These are phyloP conservation scores for Ustilago curta DNA, from an alignment of 1,284 basidiomycete species.

Conservation along the genomic window DNA sequence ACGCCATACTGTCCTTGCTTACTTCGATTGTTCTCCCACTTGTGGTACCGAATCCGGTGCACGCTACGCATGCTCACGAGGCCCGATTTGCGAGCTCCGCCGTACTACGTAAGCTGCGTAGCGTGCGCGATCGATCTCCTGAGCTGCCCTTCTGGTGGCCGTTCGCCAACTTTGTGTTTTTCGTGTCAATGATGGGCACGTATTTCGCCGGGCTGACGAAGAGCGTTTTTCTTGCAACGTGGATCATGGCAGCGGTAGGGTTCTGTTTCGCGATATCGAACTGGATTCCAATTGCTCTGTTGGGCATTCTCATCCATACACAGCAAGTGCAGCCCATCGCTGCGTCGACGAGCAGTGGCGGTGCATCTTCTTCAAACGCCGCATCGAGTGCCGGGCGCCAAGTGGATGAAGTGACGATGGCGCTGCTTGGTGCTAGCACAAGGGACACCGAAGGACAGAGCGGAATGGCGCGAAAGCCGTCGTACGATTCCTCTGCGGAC, in stretches of 20 bases:
- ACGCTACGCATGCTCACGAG: conserved; percentile 14
- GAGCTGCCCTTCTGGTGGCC: conserved; percentile 59
- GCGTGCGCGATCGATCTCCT: conserved; percentile 31
- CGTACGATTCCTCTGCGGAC: conserved; percentile 18
- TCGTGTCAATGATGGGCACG: conserved; percentile 52
- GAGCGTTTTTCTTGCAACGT: conserved; percentile 70
- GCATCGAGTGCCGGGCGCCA: conserved; percentile 8
- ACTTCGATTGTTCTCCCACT: conserved; percentile 81
- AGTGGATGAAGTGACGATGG: conserved; percentile 40
- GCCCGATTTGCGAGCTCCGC: conserved; percentile 18
- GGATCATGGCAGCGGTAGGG: conserved; percentile 72
- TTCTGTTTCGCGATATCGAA: conserved; percentile 72
- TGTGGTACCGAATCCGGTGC: conserved; percentile 73
- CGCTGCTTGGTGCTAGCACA: conserved; percentile 27
- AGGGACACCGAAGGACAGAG: conserved; percentile 13
- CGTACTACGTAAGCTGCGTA: conserved; percentile 13
- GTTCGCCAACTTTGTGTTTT: conserved; percentile 56
- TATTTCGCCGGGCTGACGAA: conserved; percentile 43
- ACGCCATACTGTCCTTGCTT: conserved; percentile 78
- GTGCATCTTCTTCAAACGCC: background rate
- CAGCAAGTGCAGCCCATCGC: conserved; percentile 21
- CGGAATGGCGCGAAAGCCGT: conserved; percentile 16
- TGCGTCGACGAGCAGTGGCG: background rate
- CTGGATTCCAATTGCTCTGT: conserved; percentile 72
- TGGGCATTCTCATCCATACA: conserved; percentile 61